Evolutionary conservation across 345 rosid genomes (phyloP), one percentile per base, ranked within the genome.

Genomic region (Clausena lansium): DNA sequence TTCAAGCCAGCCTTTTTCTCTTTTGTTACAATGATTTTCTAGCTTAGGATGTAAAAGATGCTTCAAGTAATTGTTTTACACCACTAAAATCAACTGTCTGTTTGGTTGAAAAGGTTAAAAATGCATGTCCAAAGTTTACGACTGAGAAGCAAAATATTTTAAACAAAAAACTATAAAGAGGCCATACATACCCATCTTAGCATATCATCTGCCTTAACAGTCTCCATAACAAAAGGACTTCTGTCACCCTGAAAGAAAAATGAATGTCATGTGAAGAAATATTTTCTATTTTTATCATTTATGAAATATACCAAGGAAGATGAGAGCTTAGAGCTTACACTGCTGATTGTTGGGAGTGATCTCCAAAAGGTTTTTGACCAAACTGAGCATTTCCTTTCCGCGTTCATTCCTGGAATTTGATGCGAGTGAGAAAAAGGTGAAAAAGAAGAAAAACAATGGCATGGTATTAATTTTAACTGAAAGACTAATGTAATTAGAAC

Each of bases 121-220:
- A 32, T 10, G n/a, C 33, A 59, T 32, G 57, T 17, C 17, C 27
- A 20, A 2, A 52, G 61, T 76, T n/a, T 39, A 36, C 57, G 17
- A 33, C 17, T 19, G 39, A 67, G 59, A 10, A 4, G 30, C 22
- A 73, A 60, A 59, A 67, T 7, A 10, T 11, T 55, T 62, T 22
- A 25, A 59, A 27, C 52, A 70, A 58, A 61, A 32, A 45, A 65
- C 57, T 1, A 60, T 78, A 71, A 70, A 65, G 27, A 55, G 25
- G 17, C 50, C 11, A 70, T 66, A 76, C 86, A 57, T 79, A 95
- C 98, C 98, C 14, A 90, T 79, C 87, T 95, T 95, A 52, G 98
- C 98, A 81, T 55, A 79, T 95, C 98, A 75, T 93, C 98, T 70
- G 98, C 97, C 85, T 95, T 95, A 36, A 95, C 98, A 17, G 98